Base-by-base conservation (phyloP, 495 filamentous ascomycete genomes). In the Aspergillus egyptiacus region DNA sequence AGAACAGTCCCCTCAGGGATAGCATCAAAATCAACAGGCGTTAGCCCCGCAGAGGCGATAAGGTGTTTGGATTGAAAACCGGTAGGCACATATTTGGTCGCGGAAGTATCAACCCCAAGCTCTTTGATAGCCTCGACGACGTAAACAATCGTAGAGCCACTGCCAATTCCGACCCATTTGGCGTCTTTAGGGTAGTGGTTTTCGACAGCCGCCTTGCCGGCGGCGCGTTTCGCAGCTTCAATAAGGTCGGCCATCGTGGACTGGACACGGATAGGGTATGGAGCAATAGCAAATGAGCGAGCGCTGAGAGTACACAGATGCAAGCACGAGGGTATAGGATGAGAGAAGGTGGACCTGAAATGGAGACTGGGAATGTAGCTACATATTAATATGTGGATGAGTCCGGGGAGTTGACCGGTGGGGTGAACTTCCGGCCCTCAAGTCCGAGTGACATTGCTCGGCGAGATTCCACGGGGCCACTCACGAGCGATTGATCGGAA, bases 121-220 rank as follows among this genome's bases (percentile, higher is more conserved):
- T 79, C 80, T 53, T 84, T 83, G 68, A 98, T 98, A 31, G 90
- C 90, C 59, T 96, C 87, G 42, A 98, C 91, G 11, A 96, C 93
- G 67, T 96, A 94, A 57, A 94, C 82, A 27, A 98, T 89, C 1
- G 93, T 98, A 44, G 83, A 89, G 49, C 93, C 93, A 48, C 85
- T 91, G 46, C 93, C 93, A 66, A 98, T 97, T 55, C 93, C 93
- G 55, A 97, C 80, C 63, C 83, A 86, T 45, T 74, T 79, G 61
- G 83, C 84, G 44, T 74, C 57, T 39, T 82, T 72, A 34, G 78
- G 73, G 68, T 96, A 91, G 74, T 97, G 81, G 50, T 93, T 89
- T 9, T 77, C 69, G 15, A 98, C 91, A 45, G 93, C 94, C 48
- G 82, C 79, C 65, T 72, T 80, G 39, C 91, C 91, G 57, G 93